A percentile compares a stretch with the other conserved stretches of the same genome.
phyloP scores from a whole-genome alignment of 345 rosid genomes.

The Bruguiera sexangula region DNA sequence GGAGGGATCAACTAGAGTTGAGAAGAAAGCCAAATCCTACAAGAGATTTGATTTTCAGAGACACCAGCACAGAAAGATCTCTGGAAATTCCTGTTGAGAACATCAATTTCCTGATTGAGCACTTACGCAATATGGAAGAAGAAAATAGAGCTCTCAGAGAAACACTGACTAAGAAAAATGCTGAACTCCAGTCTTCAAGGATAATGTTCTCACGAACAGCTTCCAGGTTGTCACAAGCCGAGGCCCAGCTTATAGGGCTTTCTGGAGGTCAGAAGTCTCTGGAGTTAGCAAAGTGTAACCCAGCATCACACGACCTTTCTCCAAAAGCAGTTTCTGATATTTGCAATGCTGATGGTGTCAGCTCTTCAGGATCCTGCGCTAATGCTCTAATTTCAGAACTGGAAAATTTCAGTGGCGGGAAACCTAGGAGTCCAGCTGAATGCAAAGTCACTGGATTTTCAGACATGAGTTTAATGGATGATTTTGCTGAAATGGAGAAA shows the following conservation, averaged over 20 bases:
- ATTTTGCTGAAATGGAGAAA: slow-evolving; percentile 79
- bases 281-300: slow-evolving; percentile 32
- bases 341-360: slow-evolving; percentile 41
- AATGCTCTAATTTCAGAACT: slow-evolving; percentile 50
- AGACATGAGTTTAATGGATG: slow-evolving; percentile 67
- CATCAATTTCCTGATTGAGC: slow-evolving; percentile 47
- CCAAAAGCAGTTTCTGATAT: slow-evolving; percentile 34
- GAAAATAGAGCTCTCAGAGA: slow-evolving; percentile 78
- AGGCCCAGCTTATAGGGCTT: slow-evolving; percentile 31
- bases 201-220: slow-evolving; percentile 47
- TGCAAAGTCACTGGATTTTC: slow-evolving; percentile 29
- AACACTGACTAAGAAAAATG: slow-evolving; percentile 48
- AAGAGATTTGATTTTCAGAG: slow-evolving; percentile 51
- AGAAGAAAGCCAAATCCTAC: slow-evolving; percentile 40
- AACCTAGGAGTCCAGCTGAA: slow-evolving; percentile 26
- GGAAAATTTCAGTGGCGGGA: slow-evolving; percentile 41
- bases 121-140: slow-evolving; percentile 52
- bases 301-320: slow-evolving; percentile 28
- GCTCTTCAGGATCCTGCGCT: slow-evolving; percentile 66
- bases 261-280: slow-evolving; percentile 27
- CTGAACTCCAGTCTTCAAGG: slow-evolving; percentile 51
- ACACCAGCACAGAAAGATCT: slow-evolving; percentile 20
- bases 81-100: slow-evolving; percentile 42
- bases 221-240: slow-evolving; percentile 45
- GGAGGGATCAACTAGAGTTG: slow-evolving; percentile 37